Evolutionary conservation across 768 basidiomycete genomes (phyloP), one percentile per base, ranked within the genome.

Genomic region (Mrakia frigida): DNA sequence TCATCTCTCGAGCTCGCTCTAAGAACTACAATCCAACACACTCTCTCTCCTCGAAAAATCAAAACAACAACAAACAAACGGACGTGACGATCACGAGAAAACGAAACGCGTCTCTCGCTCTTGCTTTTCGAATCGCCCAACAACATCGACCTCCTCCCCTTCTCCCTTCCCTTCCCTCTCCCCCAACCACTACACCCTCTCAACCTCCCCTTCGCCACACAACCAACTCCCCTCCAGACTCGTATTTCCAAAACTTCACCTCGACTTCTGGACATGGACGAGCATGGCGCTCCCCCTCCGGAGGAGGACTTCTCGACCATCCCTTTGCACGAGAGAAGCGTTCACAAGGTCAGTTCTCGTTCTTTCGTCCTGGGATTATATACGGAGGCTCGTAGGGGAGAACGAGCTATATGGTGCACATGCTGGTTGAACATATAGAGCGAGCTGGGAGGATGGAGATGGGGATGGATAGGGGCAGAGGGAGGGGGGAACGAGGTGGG

Each of bases 221-320:
- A 46, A 46, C 18, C 43, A 46, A 46, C 23, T 28, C 56, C 56
- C 21, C 23, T 14, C 50, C 6, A 5, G 6, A 6, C 50, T 16
- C 14, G 16, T 52, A 14, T 9, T 14, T 52, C 50, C 39, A 11
- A 5, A 5, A 6, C 39, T 11, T 2, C 43, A 46, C 16, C 10
- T 50, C 14, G 10, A 43, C 43, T 11, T 53, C 25, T 53, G 11
- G 3, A 21, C 6, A 72, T 72, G 70, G 70, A 72, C 70, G 70
- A 72, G 70, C 70, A 96, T 84, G 94, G 93, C 74, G 90, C 90
- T 80, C 91, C 92, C 77, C 93, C 94, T 70, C 91, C 88, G 81
- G 94, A 97, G 86, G 94, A 97, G 85, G 94, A 98, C 84, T 98
- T 95, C 83, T 90, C 90, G 61, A 81, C 87, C 39, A 87, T 98